Evolutionary conservation across 257 asterid genomes (phyloP).

Genomic region (Petunia secreta): DNA sequence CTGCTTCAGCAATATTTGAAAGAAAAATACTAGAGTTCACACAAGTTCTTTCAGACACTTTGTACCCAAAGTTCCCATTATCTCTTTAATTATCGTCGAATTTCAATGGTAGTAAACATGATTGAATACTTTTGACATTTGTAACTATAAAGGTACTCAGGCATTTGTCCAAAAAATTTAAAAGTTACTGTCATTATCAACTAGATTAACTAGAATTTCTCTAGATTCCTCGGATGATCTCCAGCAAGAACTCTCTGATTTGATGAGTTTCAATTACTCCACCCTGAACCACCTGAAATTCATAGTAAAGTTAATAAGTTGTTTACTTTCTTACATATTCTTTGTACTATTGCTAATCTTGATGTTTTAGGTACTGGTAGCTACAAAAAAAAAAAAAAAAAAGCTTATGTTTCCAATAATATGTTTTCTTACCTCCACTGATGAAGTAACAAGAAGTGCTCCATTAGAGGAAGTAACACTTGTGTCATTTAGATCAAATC

Average conservation of each 20-base stretch:
- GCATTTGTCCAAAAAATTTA: neutral
- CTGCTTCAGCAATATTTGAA: neutral
- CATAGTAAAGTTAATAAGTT: neutral
- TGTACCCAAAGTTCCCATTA: too few species aligned
- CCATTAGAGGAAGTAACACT: slow-evolving; percentile 62
- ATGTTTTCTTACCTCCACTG: slow-evolving; percentile 53
- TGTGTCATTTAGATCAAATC: slow-evolving; percentile 58
- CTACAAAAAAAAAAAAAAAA: neutral
- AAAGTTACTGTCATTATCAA: neutral
- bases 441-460: slow-evolving; percentile 63
- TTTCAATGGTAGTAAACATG: too few species aligned
- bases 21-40: neutral
- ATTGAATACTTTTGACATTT: neutral
- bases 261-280: slow-evolving; percentile 47
- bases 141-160: neutral
- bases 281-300: slow-evolving; percentile 52
- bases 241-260: slow-evolving; percentile 49
- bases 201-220: neutral
- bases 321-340: neutral
- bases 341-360: neutral
- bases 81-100: neutral
- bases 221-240: slow-evolving; percentile 52
- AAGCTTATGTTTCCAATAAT: neutral
- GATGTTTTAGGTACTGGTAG: neutral
- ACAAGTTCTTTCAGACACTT: neutral